A percentile compares a stretch with the other conserved stretches of the same genome.
Evolutionary conservation across 768 basidiomycete genomes (phyloP).

Genomic region (Cystofilobasidium ferigula): DNA sequence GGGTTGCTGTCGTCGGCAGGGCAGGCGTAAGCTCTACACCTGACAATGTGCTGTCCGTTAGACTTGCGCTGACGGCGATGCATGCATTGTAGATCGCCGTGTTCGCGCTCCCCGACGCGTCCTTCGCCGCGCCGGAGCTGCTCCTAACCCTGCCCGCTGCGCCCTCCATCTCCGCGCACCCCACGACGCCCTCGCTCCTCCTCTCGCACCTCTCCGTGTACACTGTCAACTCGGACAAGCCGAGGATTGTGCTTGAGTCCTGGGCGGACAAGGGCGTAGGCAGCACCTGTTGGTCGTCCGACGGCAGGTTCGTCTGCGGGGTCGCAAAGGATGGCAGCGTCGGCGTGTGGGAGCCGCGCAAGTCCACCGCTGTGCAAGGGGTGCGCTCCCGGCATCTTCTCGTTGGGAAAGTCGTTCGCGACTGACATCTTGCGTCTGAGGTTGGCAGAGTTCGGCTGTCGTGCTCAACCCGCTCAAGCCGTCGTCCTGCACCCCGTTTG

Average conservation of each 20-base stretch:
- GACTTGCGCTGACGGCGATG: background rate
- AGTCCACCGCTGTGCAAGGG: background rate
- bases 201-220: background rate
- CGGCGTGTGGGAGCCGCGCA: slow-evolving; percentile 10
- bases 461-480: slow-evolving; percentile 16
- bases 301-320: slow-evolving; percentile 3
- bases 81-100: background rate
- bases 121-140: background rate
- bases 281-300: slow-evolving; percentile 14
- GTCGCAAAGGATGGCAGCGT: slow-evolving; percentile 17
- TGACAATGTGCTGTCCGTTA: background rate
- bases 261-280: slow-evolving; percentile 17
- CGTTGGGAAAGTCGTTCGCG: no score
- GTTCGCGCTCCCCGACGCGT: background rate
- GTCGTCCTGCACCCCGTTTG: slow-evolving; percentile 10
- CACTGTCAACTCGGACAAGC: slow-evolving; percentile 6
- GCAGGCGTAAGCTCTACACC: no score
- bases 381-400: no score
- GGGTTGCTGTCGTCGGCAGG: background rate
- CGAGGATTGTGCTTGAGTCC: slow-evolving; percentile 10
- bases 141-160: background rate
- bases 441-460: background rate
- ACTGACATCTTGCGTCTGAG: background rate
- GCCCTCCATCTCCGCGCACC: slow-evolving; percentile 27
- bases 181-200: slow-evolving; percentile 24